Evolutionary conservation across 371 early-diverging fungal species (phyloP).

Genomic region (Rhizomucor miehei): DNA sequence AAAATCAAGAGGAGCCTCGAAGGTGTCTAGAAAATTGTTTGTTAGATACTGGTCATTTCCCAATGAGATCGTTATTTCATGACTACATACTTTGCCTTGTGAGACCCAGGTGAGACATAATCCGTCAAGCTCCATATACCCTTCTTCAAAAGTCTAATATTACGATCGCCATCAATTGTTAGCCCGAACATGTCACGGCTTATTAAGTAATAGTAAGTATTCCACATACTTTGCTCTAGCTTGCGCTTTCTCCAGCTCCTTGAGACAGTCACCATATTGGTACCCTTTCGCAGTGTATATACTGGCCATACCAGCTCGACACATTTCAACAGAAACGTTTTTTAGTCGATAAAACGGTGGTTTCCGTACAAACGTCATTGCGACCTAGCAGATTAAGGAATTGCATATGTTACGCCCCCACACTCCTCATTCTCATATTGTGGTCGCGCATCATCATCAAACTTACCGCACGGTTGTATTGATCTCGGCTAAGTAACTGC

Average conservation of each 20-base stretch:
- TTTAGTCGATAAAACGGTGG: constrained; percentile 40
- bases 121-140: constrained; percentile 43
- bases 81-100: constrained; percentile 43
- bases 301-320: constrained; percentile 63
- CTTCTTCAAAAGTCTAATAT: constrained; percentile 18
- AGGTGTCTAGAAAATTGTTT: too few relatives aligned
- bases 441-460: too few relatives aligned
- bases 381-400: constrained; percentile 41
- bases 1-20: too few relatives aligned
- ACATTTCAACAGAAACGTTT: constrained; percentile 72
- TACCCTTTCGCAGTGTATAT: constrained; percentile 70
- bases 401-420: too few relatives aligned
- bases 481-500: constrained; percentile 57
- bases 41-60: too few relatives aligned
- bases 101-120: constrained; percentile 38
- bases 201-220: not conserved
- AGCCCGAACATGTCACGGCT: too few relatives aligned
- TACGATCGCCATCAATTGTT: not conserved
- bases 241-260: constrained; percentile 48
- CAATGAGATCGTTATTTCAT: too few relatives aligned
- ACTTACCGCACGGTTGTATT: constrained; percentile 67
- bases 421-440: too few relatives aligned
- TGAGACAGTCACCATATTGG: constrained; percentile 58
- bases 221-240: constrained; percentile 58
- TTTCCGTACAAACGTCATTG: constrained; percentile 58